A percentile compares a stretch with the other conserved stretches of the same genome.
Evolutionary conservation across 1,284 basidiomycete genomes (phyloP).

Genomic region (Ganoderma resinaceum): DNA sequence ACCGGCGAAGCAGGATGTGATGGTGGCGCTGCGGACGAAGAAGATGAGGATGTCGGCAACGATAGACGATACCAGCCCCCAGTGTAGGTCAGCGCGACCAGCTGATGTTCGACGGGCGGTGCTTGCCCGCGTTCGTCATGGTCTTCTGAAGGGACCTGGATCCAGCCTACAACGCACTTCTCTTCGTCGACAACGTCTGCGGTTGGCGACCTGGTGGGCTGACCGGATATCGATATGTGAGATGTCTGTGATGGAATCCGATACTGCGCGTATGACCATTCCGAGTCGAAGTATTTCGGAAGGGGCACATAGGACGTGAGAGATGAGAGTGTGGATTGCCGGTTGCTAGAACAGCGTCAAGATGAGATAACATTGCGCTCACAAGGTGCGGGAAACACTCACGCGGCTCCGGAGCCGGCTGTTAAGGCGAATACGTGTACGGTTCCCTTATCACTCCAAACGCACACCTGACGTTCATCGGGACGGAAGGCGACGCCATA

Average conservation of each 20-base stretch:
- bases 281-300: slow-evolving; percentile 92
- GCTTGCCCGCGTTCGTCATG: slow-evolving; percentile 38
- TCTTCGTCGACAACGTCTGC: slow-evolving; percentile 81
- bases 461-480: slow-evolving; percentile 82
- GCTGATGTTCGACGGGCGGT: slow-evolving; percentile 65
- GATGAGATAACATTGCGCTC: slow-evolving; percentile 6
- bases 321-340: slow-evolving; percentile 80
- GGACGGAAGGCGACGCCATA: slow-evolving; percentile 86
- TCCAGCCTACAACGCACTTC: slow-evolving; percentile 87
- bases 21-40: slow-evolving; percentile 35
- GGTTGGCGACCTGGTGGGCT: slow-evolving; percentile 59
- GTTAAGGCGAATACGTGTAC: slow-evolving; percentile 87
- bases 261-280: slow-evolving; percentile 95
- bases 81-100: slow-evolving; percentile 85
- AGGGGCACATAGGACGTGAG: slow-evolving; percentile 81
- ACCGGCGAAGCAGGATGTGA: slow-evolving; percentile 31
- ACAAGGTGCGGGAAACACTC: slow-evolving; percentile 42
- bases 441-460: slow-evolving; percentile 97
- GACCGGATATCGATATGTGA: slow-evolving; percentile 78
- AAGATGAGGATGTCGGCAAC: slow-evolving; percentile 58
- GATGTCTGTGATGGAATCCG: slow-evolving; percentile 85
- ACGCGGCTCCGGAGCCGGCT: slow-evolving; percentile 69
- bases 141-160: slow-evolving; percentile 59
- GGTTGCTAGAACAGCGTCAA: slow-evolving; percentile 58
- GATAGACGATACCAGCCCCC: slow-evolving; percentile 94